These are phyloP conservation scores for Cercospora zeae-maydis DNA, from an alignment of 2,329 filamentous ascomycete genomes.

Conservation along the genomic window DNA sequence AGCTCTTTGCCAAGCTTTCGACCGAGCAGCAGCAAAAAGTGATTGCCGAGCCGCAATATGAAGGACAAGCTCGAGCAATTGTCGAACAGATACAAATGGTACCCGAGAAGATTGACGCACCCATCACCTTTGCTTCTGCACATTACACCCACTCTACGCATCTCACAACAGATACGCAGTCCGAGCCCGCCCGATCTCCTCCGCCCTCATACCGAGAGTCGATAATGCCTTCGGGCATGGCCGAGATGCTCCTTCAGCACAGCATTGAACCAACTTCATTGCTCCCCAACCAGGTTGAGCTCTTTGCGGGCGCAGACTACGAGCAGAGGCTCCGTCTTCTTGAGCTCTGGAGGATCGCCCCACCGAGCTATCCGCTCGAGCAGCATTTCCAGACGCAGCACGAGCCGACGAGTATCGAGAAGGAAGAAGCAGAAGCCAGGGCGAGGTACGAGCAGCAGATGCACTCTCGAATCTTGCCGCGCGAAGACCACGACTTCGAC, in stretches of 20 bases:
- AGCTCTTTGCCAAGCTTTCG: conserved; percentile 63
- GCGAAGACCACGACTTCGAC: conserved; percentile 29
- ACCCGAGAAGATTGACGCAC: conserved; percentile 34
- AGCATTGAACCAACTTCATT: conserved; percentile 68
- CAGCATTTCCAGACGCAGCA: conserved; percentile 51
- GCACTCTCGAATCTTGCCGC: conserved; percentile 15
- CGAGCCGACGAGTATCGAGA: conserved; percentile 54
- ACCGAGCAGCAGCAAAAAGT: conserved; percentile 51
- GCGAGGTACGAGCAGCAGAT: conserved; percentile 52
- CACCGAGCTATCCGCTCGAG: conserved; percentile 54
- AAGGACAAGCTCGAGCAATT: conserved; percentile 13
- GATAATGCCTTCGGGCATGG: conserved; percentile 30
- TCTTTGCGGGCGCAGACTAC: conserved; percentile 72
- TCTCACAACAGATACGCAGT: conserved; percentile 45
- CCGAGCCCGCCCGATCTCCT: conserved; percentile 33
- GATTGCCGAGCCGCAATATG: conserved; percentile 27
- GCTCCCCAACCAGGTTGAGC: conserved; percentile 69
- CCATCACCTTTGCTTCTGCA: conserved; percentile 70
- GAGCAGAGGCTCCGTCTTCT: conserved; percentile 71
- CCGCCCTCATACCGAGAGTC: conserved; percentile 33
- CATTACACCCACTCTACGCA: conserved; percentile 83
- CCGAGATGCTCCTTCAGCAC: conserved; percentile 57
- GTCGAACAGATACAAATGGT: conserved; percentile 20
- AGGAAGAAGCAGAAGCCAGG: conserved; percentile 54
- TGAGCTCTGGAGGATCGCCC: conserved; percentile 80